Conservation (phyloP, 2,329 filamentous ascomycete species). For the Xylariales sp. region DNA sequence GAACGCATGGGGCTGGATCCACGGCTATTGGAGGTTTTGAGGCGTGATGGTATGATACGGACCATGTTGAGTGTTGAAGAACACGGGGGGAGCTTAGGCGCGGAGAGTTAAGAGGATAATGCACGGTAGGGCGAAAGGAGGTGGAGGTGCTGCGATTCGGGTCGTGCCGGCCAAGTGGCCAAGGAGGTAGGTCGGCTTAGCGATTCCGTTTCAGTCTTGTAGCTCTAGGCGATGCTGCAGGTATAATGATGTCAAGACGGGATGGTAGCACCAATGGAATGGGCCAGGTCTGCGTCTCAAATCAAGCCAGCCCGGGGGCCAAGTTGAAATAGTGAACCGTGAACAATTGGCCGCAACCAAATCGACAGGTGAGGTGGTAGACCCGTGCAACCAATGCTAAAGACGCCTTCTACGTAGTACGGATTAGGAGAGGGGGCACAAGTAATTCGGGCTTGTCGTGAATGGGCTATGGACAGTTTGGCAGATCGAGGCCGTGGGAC, state of each 20-base stretch:
- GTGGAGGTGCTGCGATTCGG: slow-evolving; percentile 26
- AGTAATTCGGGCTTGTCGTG: background rate
- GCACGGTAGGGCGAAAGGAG: slow-evolving; percentile 21
- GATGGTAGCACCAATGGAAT: slow-evolving; percentile 14
- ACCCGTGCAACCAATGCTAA: background rate
- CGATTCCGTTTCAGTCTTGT: slow-evolving; percentile 25
- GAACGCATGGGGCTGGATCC: slow-evolving; percentile 61
- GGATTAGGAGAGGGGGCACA: slow-evolving; percentile 8
- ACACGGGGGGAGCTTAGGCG: slow-evolving; percentile 18
- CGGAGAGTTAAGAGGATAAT: slow-evolving; percentile 20
- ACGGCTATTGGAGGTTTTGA: slow-evolving; percentile 64
- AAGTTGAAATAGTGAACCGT: background rate
- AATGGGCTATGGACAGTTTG: slow-evolving; percentile 15
- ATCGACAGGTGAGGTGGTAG: background rate
- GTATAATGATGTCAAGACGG: slow-evolving; percentile 25
- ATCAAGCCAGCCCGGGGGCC: slow-evolving; percentile 10
- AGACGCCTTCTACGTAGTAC: background rate
- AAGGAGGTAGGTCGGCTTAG: slow-evolving; percentile 10
- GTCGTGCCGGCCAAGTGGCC: slow-evolving; percentile 23
- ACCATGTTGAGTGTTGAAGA: slow-evolving; percentile 58
- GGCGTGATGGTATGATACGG: slow-evolving; percentile 66
- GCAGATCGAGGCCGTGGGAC: slow-evolving; percentile 20
- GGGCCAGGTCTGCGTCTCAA: slow-evolving; percentile 10
- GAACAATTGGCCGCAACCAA: background rate
- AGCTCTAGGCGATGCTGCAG: slow-evolving; percentile 15